Base-by-base conservation (phyloP, 805 yeast genomes). In the Saturnispora dispora region DNA sequence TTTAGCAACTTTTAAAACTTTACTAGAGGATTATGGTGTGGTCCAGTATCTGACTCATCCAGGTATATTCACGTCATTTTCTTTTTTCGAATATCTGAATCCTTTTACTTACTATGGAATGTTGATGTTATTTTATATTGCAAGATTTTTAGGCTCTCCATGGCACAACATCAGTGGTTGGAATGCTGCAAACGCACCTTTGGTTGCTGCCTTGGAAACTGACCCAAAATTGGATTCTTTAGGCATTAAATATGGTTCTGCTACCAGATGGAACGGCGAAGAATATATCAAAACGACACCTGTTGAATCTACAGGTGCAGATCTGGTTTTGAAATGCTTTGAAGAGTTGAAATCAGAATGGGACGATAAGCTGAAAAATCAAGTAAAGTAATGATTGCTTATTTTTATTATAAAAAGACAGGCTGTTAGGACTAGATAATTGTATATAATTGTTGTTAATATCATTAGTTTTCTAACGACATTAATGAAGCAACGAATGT, bases 401-500 rank as follows among this genome's bases (percentile, higher is more conserved):
- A 8, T 27, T 46, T 11, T 20, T 46, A 20, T 13, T 25, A 4
- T 10, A 17, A 17, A 46, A 25, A 46, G 40, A 20, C 18, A 39
- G 20, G 17, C 18, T 20, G 22, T 30, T 37, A 40, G 46, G 42
- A 35, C 41, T 30, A 45, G 9, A 47, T 9, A 13, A 48, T 40
- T 40, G 27, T 23, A 40, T 40, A 40, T 40, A 37, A 37, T 18
- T 37, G 41, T 22, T 20, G 6, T 13, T 27, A 22, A 42, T 18
- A 17, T 17, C 11, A 20, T 46, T 52, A 57, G 8, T 46, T 46
- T 17, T 60, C 63, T 52, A 86, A 69, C 9, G 90, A 73, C 99
- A 93, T 93, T 69, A 93, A 79, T 47, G 96, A 88, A 50, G 97
- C 99, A 55, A 93, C 88, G 67, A 93, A 93, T 1, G 98, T 89